phyloP scores from a whole-genome alignment of 2,329 filamentous ascomycete genomes.

The Ceratocystis ficicola region DNA sequence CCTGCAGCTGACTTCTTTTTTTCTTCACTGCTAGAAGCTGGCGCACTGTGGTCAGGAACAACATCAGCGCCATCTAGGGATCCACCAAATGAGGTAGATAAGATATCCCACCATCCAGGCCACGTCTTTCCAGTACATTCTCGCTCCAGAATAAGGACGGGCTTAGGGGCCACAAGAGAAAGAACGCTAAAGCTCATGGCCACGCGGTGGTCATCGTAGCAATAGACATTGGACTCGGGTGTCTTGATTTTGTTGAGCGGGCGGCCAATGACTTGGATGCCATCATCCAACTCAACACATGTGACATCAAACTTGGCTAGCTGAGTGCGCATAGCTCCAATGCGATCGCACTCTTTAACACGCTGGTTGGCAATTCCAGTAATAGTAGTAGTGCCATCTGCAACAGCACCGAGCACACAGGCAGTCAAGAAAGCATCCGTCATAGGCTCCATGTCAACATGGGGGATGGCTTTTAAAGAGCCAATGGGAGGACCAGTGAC shows the following conservation, averaged over 20 bases:
- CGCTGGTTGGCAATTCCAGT: slow-evolving; percentile 93
- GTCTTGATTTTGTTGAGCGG: slow-evolving; percentile 38
- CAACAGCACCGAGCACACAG: slow-evolving; percentile 82
- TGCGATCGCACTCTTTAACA: slow-evolving; percentile 96
- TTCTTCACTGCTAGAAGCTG: slow-evolving; percentile 15
- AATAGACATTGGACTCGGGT: slow-evolving; percentile 61
- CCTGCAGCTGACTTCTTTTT: neutral
- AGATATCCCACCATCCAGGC: slow-evolving; percentile 95
- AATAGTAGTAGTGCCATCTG: slow-evolving; percentile 71
- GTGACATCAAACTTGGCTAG: slow-evolving; percentile 83
- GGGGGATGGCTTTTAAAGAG: slow-evolving; percentile 57
- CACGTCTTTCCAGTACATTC: slow-evolving; percentile 96
- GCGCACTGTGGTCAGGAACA: slow-evolving; percentile 22
- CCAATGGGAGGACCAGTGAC: slow-evolving; percentile 78
- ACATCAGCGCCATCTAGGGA: slow-evolving; percentile 53
- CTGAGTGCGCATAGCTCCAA: slow-evolving; percentile 88
- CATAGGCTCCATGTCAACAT: slow-evolving; percentile 98
- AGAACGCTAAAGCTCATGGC: slow-evolving; percentile 98
- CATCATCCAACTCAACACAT: slow-evolving; percentile 82
- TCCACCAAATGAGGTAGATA: slow-evolving; percentile 46
- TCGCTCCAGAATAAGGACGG: slow-evolving; percentile 71
- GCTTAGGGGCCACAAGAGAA: slow-evolving; percentile 54
- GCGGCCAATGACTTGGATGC: slow-evolving; percentile 60
- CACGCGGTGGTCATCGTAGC: slow-evolving; percentile 94
- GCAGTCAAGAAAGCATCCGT: slow-evolving; percentile 96